Conservation (phyloP, 208 protist genomes). For the Balamuthia mandrillaris region DNA sequence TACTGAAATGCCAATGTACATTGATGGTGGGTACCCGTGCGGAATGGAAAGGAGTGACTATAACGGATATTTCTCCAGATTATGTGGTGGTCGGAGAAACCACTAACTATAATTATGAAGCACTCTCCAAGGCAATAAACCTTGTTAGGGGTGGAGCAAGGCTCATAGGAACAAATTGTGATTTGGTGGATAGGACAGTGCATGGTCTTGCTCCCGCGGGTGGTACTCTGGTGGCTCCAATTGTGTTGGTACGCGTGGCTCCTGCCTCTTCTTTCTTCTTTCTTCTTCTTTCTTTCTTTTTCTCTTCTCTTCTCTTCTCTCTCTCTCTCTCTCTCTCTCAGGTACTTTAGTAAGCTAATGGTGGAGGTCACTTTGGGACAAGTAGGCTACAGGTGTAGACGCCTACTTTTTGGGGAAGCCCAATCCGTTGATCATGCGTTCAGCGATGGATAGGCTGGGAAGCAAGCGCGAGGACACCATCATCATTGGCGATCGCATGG, state of each 20-base stretch:
- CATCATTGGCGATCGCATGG: slow-evolving; percentile 41
- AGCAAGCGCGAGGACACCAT: slow-evolving; percentile 5
- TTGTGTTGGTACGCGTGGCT: background rate
- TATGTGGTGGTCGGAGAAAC: slow-evolving; percentile 45
- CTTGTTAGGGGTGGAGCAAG: slow-evolving; percentile 24
- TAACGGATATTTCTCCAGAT: slow-evolving; percentile 26
- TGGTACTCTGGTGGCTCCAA: slow-evolving; percentile 37
- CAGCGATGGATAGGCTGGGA: slow-evolving; percentile 10
- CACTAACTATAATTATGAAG: slow-evolving; percentile 10
- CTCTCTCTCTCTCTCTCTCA: background rate
- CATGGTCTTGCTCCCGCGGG: background rate
- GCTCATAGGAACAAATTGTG: slow-evolving; percentile 40
- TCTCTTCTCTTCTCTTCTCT: background rate
- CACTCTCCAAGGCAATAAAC: slow-evolving; percentile 23
- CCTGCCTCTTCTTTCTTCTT: background rate
- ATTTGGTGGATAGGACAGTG: background rate
- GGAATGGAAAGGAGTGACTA: background rate
- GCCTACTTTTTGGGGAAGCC: slow-evolving; percentile 46
- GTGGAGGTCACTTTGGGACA: background rate
- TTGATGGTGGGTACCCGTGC: background rate
- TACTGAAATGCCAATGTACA: background rate
- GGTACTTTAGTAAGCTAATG: background rate
- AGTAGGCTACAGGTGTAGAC: background rate
- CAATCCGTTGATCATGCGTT: slow-evolving; percentile 44
- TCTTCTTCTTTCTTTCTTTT: background rate